Evolutionary conservation across 306 rosid species (phyloP).

Genomic region (Aeschynomene evenia): DNA sequence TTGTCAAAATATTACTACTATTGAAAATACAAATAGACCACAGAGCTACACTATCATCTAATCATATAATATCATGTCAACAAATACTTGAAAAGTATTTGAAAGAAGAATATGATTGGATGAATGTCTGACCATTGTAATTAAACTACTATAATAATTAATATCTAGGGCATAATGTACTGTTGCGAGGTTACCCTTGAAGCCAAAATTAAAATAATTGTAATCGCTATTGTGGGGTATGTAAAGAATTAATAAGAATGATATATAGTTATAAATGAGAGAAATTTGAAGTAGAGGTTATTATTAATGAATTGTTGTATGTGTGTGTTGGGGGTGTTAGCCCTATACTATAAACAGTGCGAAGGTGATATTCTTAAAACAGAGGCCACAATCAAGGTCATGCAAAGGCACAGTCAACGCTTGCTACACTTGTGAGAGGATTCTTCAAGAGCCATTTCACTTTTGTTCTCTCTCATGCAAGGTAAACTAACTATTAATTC

Average conservation of each 20-base stretch:
- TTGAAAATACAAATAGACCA: no score
- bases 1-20: neutral
- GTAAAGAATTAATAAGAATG: neutral
- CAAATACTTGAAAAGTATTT: no score
- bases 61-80: no score
- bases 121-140: no score
- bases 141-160: no score
- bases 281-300: slow-evolving; percentile 17
- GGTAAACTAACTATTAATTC: no score
- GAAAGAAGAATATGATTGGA: no score
- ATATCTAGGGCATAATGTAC: no score
- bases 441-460: slow-evolving; percentile 89
- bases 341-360: slow-evolving; percentile 93
- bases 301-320: no score
- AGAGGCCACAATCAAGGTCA: slow-evolving; percentile 81
- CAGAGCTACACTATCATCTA: no score
- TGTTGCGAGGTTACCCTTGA: no score
- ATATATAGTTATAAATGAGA: neutral
- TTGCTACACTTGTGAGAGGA: slow-evolving; percentile 88
- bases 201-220: neutral
- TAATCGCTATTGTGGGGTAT: neutral
- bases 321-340: slow-evolving; percentile 46
- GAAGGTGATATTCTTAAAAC: slow-evolving; percentile 90
- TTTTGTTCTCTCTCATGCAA: slow-evolving; percentile 97
- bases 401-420: slow-evolving; percentile 72